A percentile compares a stretch with the other conserved stretches of the same genome.
phyloP scores from a whole-genome alignment of 1,284 basidiomycete genomes.

The Bothia castanella region DNA sequence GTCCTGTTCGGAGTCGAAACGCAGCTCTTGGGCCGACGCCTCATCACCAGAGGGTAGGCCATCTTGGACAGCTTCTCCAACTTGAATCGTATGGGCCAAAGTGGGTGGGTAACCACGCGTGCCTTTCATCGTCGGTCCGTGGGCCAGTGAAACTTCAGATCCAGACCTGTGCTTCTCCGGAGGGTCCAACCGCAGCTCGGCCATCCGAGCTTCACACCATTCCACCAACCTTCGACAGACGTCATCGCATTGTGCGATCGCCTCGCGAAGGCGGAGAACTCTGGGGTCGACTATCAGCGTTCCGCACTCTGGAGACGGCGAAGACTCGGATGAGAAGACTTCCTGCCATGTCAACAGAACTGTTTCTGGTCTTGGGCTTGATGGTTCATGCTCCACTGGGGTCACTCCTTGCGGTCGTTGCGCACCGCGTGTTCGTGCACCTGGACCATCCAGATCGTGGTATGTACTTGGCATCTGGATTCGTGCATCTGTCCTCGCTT shows the following conservation, averaged over 20 bases:
- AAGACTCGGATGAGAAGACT: not conserved
- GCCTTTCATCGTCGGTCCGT: not conserved
- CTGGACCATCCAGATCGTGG: not conserved
- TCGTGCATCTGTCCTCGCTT: not conserved
- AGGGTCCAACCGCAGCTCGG: not conserved
- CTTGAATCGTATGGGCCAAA: no score
- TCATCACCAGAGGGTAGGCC: not conserved
- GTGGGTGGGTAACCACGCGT: not conserved
- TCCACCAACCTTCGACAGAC: slow-evolving; percentile 3
- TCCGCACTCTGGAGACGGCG: not conserved
- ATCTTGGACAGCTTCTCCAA: not conserved
- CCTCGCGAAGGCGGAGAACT: slow-evolving; percentile 4
- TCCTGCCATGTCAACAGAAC: not conserved
- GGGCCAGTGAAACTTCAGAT: not conserved
- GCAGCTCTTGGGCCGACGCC: not conserved
- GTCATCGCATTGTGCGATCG: slow-evolving; percentile 9
- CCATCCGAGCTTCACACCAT: slow-evolving; percentile 12
- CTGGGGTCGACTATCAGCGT: slow-evolving; percentile 11
- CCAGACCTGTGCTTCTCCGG: not conserved
- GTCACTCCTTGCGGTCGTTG: not conserved
- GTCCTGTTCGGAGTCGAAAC: not conserved
- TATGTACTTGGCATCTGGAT: no score
- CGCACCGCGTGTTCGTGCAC: no score
- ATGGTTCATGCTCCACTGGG: not conserved
- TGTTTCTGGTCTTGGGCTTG: not conserved